Base-by-base conservation (phyloP, 1,284 basidiomycete species). In the Puccinia horiana region DNA sequence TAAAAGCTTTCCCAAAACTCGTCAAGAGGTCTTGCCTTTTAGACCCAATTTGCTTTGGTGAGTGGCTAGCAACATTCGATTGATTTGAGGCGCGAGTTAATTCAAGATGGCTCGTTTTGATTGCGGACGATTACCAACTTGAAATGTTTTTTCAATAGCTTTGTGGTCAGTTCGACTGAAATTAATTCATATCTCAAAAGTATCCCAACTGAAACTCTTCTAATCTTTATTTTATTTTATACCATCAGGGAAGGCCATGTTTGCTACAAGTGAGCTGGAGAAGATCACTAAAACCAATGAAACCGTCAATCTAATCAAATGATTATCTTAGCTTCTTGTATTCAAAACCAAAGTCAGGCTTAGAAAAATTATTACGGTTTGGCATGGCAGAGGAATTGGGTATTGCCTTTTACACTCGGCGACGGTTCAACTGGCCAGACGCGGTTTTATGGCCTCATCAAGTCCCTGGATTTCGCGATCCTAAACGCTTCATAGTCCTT, bases 11-110 rank as follows among this genome's bases (percentile, higher is more conserved):
- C 32, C 80, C 80, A 47, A 20, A 81, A 37, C 72, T 75, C 40
- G 44, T 81, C 20, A 81, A 81, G 47, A 74, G 72, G 37, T 65
- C 40, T 56, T 81, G 80, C 32, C 44, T 81, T 83, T 14, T 63
- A 58, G 42, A 85, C 83, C 58, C 85, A 85, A 77, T 84, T 85
- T 76, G 84, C 84, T 77, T 78, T 84, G 14, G 83, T 85, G 23
- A 84, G 86, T 85, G 83, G 26, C 14, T 52, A n/a, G n/a, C 18
- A 29, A 58, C 3, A 56, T 26, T 47, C 52, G 6, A 58, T 5
- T 58, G 56, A 58, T 26, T 12, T 14, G 12, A 29, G n/a, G 56
- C 26, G 12, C 23, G 11, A 49, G 20, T 1, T 47, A 16, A 70
- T 44, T 37, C 14, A 32, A 29, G 56, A 32, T 77, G 47, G 40